These are phyloP conservation scores for Kodamaea restingae DNA, from an alignment of 805 yeast species.

Conservation along the genomic window DNA sequence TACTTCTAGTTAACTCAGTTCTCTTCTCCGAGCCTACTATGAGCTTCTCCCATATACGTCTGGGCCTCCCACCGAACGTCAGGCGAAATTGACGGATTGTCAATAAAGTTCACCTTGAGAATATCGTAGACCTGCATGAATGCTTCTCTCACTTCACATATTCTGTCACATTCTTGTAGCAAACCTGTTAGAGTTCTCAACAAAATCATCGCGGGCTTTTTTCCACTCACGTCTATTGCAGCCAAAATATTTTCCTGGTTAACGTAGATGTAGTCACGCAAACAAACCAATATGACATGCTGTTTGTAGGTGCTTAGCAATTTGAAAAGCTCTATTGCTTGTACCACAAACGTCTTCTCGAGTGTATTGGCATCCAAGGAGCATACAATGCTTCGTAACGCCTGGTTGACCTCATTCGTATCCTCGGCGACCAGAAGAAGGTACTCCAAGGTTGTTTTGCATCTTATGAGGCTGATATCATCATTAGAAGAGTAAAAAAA, in stretches of 20 bases:
- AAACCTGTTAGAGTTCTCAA: neutral
- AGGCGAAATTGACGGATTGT: constrained; percentile 12
- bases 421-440: neutral
- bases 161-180: neutral
- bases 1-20: too few relatives aligned
- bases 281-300: constrained; percentile 1
- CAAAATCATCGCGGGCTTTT: neutral
- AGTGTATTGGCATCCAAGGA: constrained; percentile 5
- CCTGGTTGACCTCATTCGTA: neutral
- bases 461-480: neutral
- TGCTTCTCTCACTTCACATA: constrained; percentile 6
- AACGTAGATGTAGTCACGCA: constrained; percentile 4
- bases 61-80: constrained; percentile 10
- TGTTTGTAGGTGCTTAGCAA: neutral
- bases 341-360: constrained; percentile 1
- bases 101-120: constrained; percentile 13
- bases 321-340: neutral
- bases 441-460: neutral
- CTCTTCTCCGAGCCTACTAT: too few relatives aligned
- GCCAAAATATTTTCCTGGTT: constrained; percentile 4
- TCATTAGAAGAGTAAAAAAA: constrained; percentile 1
- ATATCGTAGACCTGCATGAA: constrained; percentile 14
- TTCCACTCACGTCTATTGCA: too few relatives aligned
- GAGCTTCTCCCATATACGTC: too few relatives aligned
- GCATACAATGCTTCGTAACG: constrained; percentile 5